Evolutionary conservation across 345 rosid genomes (phyloP).

Genomic region (Rubroshorea leprosula): DNA sequence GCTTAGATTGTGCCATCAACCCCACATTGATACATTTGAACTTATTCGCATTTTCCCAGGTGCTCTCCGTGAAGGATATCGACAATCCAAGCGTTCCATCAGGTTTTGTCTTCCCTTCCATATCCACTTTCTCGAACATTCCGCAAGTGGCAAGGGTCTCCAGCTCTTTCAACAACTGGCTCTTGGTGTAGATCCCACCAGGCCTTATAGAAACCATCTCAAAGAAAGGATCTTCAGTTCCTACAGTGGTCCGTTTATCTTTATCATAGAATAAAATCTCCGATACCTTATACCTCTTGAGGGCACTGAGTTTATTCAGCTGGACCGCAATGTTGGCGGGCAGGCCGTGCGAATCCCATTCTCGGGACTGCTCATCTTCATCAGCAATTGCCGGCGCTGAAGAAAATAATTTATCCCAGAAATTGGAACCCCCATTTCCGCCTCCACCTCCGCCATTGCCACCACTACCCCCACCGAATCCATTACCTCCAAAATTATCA

Average conservation of each 20-base stretch:
- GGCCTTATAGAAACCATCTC: slow-evolving; percentile 92
- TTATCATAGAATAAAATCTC: slow-evolving; percentile 79
- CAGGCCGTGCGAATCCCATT: slow-evolving; percentile 87
- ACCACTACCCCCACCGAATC: slow-evolving; percentile 34
- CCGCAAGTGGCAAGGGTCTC: slow-evolving; percentile 89
- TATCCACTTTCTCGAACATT: slow-evolving; percentile 95
- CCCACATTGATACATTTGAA: slow-evolving; percentile 92
- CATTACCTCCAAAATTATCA: slow-evolving; percentile 38
- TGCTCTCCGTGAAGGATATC: slow-evolving; percentile 75
- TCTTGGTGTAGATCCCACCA: slow-evolving; percentile 76
- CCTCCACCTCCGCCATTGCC: slow-evolving; percentile 41
- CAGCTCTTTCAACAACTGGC: slow-evolving; percentile 80
- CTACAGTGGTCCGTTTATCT: slow-evolving; percentile 51
- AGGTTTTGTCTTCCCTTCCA: slow-evolving; percentile 76
- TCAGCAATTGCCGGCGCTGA: slow-evolving; percentile 67
- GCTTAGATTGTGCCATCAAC: slow-evolving; percentile 73
- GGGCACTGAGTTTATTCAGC: slow-evolving; percentile 75
- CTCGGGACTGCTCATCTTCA: slow-evolving; percentile 48
- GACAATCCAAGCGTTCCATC: slow-evolving; percentile 70
- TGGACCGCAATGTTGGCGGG: slow-evolving; percentile 85
- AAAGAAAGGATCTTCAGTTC: slow-evolving; percentile 86
- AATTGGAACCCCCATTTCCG: slow-evolving; percentile 34
- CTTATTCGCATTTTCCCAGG: slow-evolving; percentile 88
- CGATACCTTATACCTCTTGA: slow-evolving; percentile 76
- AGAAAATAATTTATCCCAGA: slow-evolving; percentile 51